Evolutionary conservation across 345 rosid genomes (phyloP).

Genomic region (Microcos paniculata): DNA sequence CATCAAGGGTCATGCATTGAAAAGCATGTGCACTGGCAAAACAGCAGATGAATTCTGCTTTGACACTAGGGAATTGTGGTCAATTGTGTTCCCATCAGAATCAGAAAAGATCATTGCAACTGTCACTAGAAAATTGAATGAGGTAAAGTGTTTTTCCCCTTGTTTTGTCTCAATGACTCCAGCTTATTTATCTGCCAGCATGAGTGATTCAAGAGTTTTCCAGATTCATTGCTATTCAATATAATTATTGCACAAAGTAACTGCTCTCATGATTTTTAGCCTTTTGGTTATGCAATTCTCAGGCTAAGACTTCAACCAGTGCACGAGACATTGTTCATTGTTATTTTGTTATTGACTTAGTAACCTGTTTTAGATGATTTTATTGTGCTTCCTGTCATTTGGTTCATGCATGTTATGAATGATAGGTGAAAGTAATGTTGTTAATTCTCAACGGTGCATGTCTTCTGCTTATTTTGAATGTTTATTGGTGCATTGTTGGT

Average conservation of each 20-base stretch:
- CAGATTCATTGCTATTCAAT: neutral
- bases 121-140: constrained; percentile 66
- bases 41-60: constrained; percentile 75
- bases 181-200: neutral
- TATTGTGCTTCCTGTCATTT: constrained; percentile 2
- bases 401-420: neutral
- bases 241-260: neutral
- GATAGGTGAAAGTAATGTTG: neutral
- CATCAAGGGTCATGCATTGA: constrained; percentile 76
- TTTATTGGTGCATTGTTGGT: neutral
- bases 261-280: neutral
- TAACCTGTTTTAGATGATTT: neutral
- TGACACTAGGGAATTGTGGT: constrained; percentile 79
- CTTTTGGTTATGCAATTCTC: constrained; percentile 4
- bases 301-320: neutral
- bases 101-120: constrained; percentile 84
- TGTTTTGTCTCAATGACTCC: neutral
- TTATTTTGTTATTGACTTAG: neutral
- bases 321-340: neutral
- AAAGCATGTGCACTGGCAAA: constrained; percentile 55
- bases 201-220: neutral
- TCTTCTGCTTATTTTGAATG: neutral
- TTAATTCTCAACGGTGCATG: neutral
- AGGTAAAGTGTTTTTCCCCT: constrained; percentile 47
- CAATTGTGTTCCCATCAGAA: constrained; percentile 81